Evolutionary conservation across 306 rosid genomes (phyloP).

Genomic region (Ormosia semicastrata): DNA sequence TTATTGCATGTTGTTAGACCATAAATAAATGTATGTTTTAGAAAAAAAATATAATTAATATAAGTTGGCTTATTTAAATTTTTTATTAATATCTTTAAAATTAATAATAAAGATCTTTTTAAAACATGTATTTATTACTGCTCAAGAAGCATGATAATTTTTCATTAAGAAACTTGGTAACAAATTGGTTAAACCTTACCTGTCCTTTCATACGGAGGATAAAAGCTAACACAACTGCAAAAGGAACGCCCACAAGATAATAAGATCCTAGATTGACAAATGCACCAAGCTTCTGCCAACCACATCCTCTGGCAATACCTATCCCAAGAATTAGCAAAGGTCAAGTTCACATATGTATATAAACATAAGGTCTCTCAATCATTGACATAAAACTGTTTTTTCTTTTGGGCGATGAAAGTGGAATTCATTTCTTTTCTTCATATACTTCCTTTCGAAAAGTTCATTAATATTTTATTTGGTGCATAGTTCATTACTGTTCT

Average conservation of each 20-base stretch:
- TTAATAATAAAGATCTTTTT: too few species aligned
- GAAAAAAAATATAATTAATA: too few species aligned
- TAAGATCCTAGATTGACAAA: slow-evolving; percentile 26
- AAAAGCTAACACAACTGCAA: slow-evolving; percentile 21
- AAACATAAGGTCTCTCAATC: background rate
- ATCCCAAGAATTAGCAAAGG: background rate
- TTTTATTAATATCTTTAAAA: too few species aligned
- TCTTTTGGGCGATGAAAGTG: background rate
- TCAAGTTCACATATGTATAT: background rate
- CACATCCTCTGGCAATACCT: slow-evolving; percentile 28
- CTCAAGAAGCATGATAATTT: too few species aligned
- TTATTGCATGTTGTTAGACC: too few species aligned
- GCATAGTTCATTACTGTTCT: background rate
- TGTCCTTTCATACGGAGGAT: slow-evolving; percentile 26
- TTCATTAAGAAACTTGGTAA: background rate
- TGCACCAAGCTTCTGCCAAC: slow-evolving; percentile 30
- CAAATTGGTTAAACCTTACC: background rate
- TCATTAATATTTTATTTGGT: background rate
- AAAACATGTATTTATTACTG: too few species aligned
- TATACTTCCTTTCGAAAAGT: background rate
- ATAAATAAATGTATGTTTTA: too few species aligned
- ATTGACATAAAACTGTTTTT: background rate
- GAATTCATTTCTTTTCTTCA: background rate
- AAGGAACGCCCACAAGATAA: slow-evolving; percentile 27
- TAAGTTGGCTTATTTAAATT: too few species aligned